Base-by-base conservation (phyloP, 163 green algal species). In the Prototheca wickerhamii region DNA sequence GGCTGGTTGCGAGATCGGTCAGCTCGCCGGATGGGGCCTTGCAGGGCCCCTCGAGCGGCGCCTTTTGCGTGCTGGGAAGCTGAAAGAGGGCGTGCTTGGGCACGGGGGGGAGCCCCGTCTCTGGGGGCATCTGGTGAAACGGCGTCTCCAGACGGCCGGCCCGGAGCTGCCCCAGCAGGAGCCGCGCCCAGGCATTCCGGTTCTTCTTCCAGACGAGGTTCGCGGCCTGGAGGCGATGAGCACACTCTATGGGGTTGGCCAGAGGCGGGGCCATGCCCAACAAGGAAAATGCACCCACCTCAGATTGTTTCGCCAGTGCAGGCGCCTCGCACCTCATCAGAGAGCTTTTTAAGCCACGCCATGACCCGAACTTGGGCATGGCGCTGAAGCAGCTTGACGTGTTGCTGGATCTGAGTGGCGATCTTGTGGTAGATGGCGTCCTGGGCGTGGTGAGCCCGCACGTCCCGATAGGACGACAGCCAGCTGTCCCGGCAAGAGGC, bases 191-290 rank as follows among this genome's bases (percentile, higher is more conserved):
- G 7, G 60, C 30, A 60, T 85, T 85, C 40, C 80, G 71, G 63
- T 85, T 87, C 42, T 65, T 68, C 52, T 82, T 80, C 74, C 74
- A 83, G 15, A 74, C 73, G 32, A 66, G 23, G 50, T 85, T 84
- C 56, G 52, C 43, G 4, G 67, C 80, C 75, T 82, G 66, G 55
- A 60, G 3, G 34, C 7, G 37, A 4, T 2, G 23, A 3, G 4
- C 7, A 1, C 30, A 59, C 33, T 49, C 4, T 49, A 29, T 55
- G 42, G 29, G 8, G 28, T 52, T 0, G 3, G 52, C 0, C 28
- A n/a, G 10, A 53, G 17, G 15, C 20, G 18, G 10, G 4, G 3
- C 32, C 21, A 25, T 10, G 44, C 20, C 4, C 8, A 23, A 66
- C 34, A 4, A 7, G 4, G 5, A 49, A 17, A n/a, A 12, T 29